Evolutionary conservation across 2,329 filamentous ascomycete genomes (phyloP), one percentile per base, ranked within the genome.

Genomic region (Aspergillus fumigatiaffinis): DNA sequence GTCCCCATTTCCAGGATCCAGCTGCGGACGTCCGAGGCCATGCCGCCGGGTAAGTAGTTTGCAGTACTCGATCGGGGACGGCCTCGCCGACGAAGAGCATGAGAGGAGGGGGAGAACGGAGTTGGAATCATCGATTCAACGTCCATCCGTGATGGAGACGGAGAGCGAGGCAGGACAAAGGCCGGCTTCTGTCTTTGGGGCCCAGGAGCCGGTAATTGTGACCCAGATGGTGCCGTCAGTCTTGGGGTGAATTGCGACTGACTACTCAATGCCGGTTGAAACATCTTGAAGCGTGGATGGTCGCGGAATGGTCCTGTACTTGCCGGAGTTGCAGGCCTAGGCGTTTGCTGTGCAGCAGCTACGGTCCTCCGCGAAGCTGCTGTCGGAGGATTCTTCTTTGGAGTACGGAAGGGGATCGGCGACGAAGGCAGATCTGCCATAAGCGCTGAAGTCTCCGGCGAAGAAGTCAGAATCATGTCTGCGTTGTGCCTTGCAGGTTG

Each of bases 1-100:
- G 69, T 60, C 9, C 69, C 73, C 56, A 68, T 69, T 52, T 77
- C 75, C 4, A 77, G 54, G 9, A 77, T 66, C 75, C 75, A 77
- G 54, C 69, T 68, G n/a, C 74, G 73, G 28, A 76, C 69, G 52
- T 75, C 68, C 1, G 74, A 67, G 7, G 75, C 74, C 71, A 77
- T 74, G 4, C 75, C 75, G 5, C 71, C 73, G 1, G 73, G 66
- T 0, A 71, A 49, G 60, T 75, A 76, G 5, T 55, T 62, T 10
- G 63, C 63, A 1, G 56, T 60, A n/a, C 55, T 56, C 1, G 63
- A 52, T 8, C 63, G 66, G 1, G 60, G 55, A 29, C 69, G 62
- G 8, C 73, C 72, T n/a, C 68, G 66, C 5, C 73, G 67, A 12
- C 61, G 64, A 3, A 72, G 57, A 0, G 68, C 64, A 35, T 64